Evolutionary conservation across 371 early-diverging fungal genomes (phyloP), one percentile per base, ranked within the genome.

Genomic region (Nematocida sp.): DNA sequence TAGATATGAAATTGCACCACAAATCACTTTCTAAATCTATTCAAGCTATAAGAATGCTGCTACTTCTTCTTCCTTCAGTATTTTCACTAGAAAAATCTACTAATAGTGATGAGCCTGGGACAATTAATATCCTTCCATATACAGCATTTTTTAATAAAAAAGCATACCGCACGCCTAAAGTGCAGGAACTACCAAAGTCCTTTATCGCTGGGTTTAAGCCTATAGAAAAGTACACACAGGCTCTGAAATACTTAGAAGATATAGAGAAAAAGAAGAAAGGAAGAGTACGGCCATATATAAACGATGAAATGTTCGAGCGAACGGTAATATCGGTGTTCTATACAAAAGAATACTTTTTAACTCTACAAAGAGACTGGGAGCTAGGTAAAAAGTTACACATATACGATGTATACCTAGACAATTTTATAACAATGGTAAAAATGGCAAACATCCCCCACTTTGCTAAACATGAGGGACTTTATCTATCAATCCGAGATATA

Each of bases 361-460:
- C 11, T 5, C 71, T 78, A 1, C 13, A 44, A 18, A 33, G 4
- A 18, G 44, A 11, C 52, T 78, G 80, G 80, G n/a, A 60, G 6
- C 7, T 18, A 9, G 40, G 27, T 18, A 20, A 69, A 60, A 40
- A 67, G 15, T 0, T 78, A 4, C 54, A 69, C 42, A 78, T 78
- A 15, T 60, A 70, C 47, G 61, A 70, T 46, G 44, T 45, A 42
- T 66, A 78, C 50, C 7, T 60, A 6, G 60, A 70, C 3, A 60
- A 66, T 42, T 78, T 78, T 50, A 23, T 67, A n/a, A 78, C 80
- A 18, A 78, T 78, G 80, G 25, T 78, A n/a, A 67, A 56, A 5
- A 78, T 78, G 80, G 80, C 80, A 33, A 78, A 78, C 27, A 44
- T 54, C 3, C 80, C 80, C 11, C 58, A 54, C 40, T 78, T 55